Conservation (phyloP, 257 asterid species). For the Plectranthus barbatus region DNA sequence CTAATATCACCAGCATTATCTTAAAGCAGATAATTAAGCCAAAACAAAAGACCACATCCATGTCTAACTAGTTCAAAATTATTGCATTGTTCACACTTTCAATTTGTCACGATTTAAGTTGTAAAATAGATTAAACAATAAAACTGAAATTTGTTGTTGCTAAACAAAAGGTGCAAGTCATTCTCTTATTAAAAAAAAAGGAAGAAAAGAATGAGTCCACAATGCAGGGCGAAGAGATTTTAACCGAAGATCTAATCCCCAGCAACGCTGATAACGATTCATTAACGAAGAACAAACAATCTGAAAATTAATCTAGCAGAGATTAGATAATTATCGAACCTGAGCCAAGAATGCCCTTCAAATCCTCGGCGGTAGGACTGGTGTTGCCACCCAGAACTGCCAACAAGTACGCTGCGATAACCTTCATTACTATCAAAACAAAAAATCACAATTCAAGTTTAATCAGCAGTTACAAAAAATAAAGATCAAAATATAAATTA, state of each 20-base stretch:
- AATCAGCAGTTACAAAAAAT: too few relatives aligned
- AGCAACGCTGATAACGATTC: too few relatives aligned
- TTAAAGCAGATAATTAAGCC: too few relatives aligned
- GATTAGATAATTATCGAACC: slow-evolving; percentile 14
- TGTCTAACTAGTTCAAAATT: not conserved
- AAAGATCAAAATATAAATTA: too few relatives aligned
- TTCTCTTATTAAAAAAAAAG: too few relatives aligned
- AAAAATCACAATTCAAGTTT: not conserved
- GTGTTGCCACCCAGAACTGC: slow-evolving; percentile 45
- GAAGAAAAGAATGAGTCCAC: not conserved
- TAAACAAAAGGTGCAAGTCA: too few relatives aligned
- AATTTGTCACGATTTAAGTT: not conserved
- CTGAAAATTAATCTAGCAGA: not conserved
- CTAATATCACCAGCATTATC: too few relatives aligned
- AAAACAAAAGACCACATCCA: too few relatives aligned
- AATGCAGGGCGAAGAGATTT: not conserved
- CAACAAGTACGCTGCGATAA: slow-evolving; percentile 40
- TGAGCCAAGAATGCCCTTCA: slow-evolving; percentile 34
- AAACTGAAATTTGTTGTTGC: too few relatives aligned
- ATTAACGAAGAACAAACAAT: not conserved
- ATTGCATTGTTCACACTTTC: too few relatives aligned
- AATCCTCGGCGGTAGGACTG: slow-evolving; percentile 30
- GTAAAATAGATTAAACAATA: not conserved
- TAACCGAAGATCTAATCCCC: not conserved
- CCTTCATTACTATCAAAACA: slow-evolving; percentile 31